phyloP scores from a whole-genome alignment of 495 filamentous ascomycete species.

The Thermothielavioides terrestris region DNA sequence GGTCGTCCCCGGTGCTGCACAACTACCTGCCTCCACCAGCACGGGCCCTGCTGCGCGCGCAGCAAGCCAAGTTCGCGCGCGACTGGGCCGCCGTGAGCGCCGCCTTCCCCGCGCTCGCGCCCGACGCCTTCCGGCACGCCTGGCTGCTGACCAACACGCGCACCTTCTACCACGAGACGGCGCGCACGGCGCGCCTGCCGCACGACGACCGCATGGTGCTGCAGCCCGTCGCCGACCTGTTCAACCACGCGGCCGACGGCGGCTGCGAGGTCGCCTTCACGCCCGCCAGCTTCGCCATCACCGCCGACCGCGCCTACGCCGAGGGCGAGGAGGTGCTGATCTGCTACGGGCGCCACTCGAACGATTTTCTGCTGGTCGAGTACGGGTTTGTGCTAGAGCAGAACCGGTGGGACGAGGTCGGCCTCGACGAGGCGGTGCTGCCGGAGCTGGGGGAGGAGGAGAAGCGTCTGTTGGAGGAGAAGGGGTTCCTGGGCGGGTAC shows the following conservation, averaged over 20 bases:
- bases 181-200: conserved; percentile 31
- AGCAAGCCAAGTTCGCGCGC: conserved; percentile 51
- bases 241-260: conserved; percentile 62
- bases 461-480: conserved; percentile 43
- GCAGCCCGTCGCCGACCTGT: conserved; percentile 78
- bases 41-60: conserved; percentile 46
- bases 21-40: conserved; percentile 40
- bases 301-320: conserved; percentile 44
- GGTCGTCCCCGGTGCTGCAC: conserved; percentile 45
- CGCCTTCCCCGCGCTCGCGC: conserved; percentile 27
- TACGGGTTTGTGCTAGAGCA: conserved; percentile 68
- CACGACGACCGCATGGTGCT: conserved; percentile 69
- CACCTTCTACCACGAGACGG: conserved; percentile 64
- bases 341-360: conserved; percentile 69
- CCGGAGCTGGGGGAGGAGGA: conserved; percentile 39
- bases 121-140: conserved; percentile 53
- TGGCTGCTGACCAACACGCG: conserved; percentile 82
- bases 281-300: conserved; percentile 52
- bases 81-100: conserved; percentile 49
- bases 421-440: conserved; percentile 61
- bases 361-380: conserved; percentile 76
- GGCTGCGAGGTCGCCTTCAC: conserved; percentile 58
- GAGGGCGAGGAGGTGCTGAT: conserved; percentile 68
- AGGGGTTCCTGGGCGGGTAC: conserved; percentile 62
- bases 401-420: conserved; percentile 60